Conservation (phyloP, 352 stramenopile genomes). For the Phytophthora sansomeana region DNA sequence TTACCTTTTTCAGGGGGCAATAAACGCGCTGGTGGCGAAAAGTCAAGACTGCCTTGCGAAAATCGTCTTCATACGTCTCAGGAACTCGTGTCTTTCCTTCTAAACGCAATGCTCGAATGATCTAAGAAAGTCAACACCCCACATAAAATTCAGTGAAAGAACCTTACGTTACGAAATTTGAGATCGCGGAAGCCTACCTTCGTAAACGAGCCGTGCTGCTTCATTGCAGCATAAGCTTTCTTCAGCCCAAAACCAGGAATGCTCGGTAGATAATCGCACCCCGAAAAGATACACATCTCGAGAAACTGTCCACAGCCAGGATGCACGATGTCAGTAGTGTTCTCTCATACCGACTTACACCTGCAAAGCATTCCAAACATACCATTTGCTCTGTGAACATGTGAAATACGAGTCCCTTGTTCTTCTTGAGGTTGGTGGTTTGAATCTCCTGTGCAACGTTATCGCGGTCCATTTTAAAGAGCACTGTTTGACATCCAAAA, state of each 20-base stretch:
- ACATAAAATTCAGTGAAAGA: not conserved
- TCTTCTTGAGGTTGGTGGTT: slow-evolving; percentile 69
- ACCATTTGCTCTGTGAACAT: slow-evolving; percentile 91
- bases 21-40: slow-evolving; percentile 81
- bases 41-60: slow-evolving; percentile 65
- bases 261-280: slow-evolving; percentile 90
- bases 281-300: slow-evolving; percentile 93
- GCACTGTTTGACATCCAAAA: slow-evolving; percentile 91
- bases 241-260: slow-evolving; percentile 88
- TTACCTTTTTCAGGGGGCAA: slow-evolving; percentile 60
- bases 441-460: slow-evolving; percentile 90
- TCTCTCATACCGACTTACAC: not conserved
- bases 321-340: slow-evolving; percentile 7
- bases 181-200: slow-evolving; percentile 49
- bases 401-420: slow-evolving; percentile 76
- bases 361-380: too few species aligned
- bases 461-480: slow-evolving; percentile 97
- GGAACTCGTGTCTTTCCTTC: slow-evolving; percentile 71
- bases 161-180: not conserved
- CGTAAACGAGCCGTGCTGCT: slow-evolving; percentile 70
- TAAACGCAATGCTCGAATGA: slow-evolving; percentile 64
- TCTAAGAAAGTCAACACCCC: slow-evolving; percentile 39
- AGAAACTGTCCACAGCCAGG: slow-evolving; percentile 60
- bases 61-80: slow-evolving; percentile 66
- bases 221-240: slow-evolving; percentile 75